Conservation (phyloP, 1,284 basidiomycete species). For the Butyriboletus appendiculatus region DNA sequence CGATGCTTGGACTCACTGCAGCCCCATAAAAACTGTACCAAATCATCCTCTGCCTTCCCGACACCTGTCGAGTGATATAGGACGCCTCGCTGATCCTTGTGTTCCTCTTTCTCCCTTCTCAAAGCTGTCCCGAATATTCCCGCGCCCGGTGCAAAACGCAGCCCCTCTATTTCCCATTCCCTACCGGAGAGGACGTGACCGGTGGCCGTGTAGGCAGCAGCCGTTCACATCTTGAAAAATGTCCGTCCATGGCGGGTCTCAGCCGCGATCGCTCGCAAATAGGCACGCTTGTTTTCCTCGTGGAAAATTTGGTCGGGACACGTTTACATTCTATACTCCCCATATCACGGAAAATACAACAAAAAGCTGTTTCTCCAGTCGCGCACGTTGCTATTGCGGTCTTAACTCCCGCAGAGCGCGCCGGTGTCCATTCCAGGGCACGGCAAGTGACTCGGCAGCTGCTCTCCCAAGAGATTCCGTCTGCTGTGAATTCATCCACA, state of each 20-base stretch:
- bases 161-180: slow-evolving; percentile 39
- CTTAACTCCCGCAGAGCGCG: not conserved
- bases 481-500: not conserved
- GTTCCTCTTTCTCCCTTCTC: not conserved
- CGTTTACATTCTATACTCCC: not conserved
- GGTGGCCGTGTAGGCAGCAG: not conserved
- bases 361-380: not conserved
- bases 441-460: too few species aligned
- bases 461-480: not conserved
- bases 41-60: not conserved
- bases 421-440: not conserved
- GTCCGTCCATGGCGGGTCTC: not conserved
- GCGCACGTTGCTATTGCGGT: not conserved
- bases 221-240: not conserved
- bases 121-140: slow-evolving; percentile 34
- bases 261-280: not conserved
- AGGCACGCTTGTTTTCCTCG: not conserved
- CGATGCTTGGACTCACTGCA: not conserved
- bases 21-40: too few species aligned
- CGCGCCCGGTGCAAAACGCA: slow-evolving; percentile 34
- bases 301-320: not conserved
- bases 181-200: slow-evolving; percentile 27
- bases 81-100: not conserved
- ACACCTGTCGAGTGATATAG: not conserved
- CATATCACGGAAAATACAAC: too few species aligned